These are phyloP conservation scores for Allium fistulosum DNA, from an alignment of 106 monocot species.

Conservation along the genomic window DNA sequence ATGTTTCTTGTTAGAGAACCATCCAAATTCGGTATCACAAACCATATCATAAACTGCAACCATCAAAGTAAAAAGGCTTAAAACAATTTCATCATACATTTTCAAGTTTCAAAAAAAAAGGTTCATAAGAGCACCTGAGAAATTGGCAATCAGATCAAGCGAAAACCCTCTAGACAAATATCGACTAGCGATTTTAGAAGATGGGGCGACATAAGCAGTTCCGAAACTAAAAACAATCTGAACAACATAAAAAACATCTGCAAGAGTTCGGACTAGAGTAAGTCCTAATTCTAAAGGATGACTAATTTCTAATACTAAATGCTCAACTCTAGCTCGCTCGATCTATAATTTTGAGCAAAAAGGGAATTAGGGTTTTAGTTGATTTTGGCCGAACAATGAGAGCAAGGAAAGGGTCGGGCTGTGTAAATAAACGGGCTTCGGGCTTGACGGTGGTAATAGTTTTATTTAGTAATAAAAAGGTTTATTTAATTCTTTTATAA, in stretches of 20 bases:
- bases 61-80: too few species aligned
- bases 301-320: constrained; percentile 29
- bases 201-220: constrained; percentile 80
- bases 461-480: too few species aligned
- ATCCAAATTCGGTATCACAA: constrained; percentile 53
- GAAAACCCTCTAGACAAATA: constrained; percentile 55
- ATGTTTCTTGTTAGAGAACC: constrained; percentile 44
- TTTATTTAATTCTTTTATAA: too few species aligned
- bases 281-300: constrained; percentile 28
- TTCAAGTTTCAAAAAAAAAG: neutral
- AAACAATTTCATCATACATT: too few species aligned
- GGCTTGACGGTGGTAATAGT: too few species aligned
- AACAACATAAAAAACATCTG: constrained; percentile 52
- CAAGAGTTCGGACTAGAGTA: constrained; percentile 48
- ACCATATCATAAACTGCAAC: constrained; percentile 66
- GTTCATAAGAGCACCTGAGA: constrained; percentile 40
- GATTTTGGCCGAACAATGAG: too few species aligned
- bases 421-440: too few species aligned
- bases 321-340: too few species aligned
- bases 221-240: constrained; percentile 62
- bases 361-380: too few species aligned
- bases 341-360: too few species aligned
- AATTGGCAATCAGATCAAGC: constrained; percentile 67
- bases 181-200: constrained; percentile 55
- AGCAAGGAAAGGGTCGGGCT: too few species aligned